Evolutionary conservation across 768 basidiomycete genomes (phyloP), one percentile per base, ranked within the genome.

Genomic region (Chiua virens): DNA sequence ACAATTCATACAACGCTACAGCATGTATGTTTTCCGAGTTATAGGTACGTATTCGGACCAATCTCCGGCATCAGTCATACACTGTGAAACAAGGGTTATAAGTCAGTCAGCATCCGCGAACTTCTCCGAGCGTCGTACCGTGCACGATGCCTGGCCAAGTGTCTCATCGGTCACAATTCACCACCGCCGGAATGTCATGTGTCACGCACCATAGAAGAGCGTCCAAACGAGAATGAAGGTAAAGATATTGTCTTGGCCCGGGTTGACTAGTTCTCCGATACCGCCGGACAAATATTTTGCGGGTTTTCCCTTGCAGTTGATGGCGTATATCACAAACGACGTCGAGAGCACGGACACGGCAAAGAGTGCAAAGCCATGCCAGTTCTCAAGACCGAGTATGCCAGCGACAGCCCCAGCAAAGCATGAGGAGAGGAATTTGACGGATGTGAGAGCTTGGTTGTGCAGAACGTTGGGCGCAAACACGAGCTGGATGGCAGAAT

Each of bases 211-310:
- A 67, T 90, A 96, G 67, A 94, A 89, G 49, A 96, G 73, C 32
- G 94, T 98, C 94, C 94, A 98, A 20, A 89, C 86, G 25, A 97
- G 80, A 51, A 98, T 80, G 62, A 95, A 98, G 4, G 92, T 91
- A 62, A 92, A 91, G 17, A 86, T 73, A 57, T 92, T 94, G 69
- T 97, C 94, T 70, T 93, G 89, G 10, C 92, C 92, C 0, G 94
- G 87, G 54, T 87, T 92, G 42, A 86, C 71, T 34, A 96, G 71
- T 48, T 88, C 88, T 68, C 76, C 71, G 53, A 81, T 62, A 3
- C 87, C 87, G 5, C 83, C 82, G 39, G 77, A 72, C 17, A 86
- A 61, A 67, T 82, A 91, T 59, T 82, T 86, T 37, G 69, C 60
- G 1, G 88, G 85, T 28, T 73, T 75, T 4, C 83, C 81, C 46